These are phyloP conservation scores for Xylaria sp. DNA, from an alignment of 495 filamentous ascomycete species.

Conservation along the genomic window DNA sequence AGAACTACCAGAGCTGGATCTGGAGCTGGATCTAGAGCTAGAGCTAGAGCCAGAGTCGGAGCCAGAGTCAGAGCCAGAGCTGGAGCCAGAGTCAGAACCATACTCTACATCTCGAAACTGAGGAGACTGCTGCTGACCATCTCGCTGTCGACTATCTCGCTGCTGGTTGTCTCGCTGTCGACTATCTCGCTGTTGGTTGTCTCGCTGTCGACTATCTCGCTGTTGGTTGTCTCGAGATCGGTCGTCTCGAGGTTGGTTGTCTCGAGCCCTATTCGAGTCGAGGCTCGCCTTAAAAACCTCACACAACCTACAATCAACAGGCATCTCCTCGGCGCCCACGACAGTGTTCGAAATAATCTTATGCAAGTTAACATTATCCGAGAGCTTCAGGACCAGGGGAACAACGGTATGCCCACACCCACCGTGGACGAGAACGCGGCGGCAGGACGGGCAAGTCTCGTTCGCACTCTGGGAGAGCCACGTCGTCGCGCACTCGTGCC, in stretches of 20 bases:
- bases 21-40: not conserved
- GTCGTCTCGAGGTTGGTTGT: not conserved
- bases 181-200: not conserved
- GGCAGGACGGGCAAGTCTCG: not conserved
- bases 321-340: not conserved
- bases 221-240: not conserved
- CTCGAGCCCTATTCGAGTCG: no score
- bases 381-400: rapidly evolving
- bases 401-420: not conserved
- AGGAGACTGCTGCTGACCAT: not conserved
- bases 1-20: no score
- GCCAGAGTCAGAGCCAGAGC: no score
- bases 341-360: not conserved
- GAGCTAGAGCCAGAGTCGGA: not conserved
- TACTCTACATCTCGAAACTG: not conserved
- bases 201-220: not conserved
- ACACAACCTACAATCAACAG: not conserved
- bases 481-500: not conserved
- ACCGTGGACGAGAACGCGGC: not conserved
- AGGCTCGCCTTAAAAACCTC: no score
- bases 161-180: not conserved
- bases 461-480: not conserved
- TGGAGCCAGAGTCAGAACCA: not conserved
- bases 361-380: not conserved
- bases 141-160: not conserved